Conservation (phyloP, 2,329 filamentous ascomycete genomes). For the Chaetothyriales sp. region DNA sequence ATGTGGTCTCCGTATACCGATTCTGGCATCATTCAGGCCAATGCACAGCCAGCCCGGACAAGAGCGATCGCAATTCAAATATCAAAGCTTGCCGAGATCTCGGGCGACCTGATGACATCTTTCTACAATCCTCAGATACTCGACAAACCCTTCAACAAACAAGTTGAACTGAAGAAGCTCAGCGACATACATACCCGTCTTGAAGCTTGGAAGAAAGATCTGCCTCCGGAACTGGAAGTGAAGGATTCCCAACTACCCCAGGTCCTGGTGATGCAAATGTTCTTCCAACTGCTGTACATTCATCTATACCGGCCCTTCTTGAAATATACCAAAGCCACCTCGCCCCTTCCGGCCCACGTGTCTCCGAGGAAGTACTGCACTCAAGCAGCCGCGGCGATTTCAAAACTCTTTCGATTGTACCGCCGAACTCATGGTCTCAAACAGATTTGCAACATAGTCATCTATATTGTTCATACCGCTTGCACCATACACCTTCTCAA, state of each 20-base stretch:
- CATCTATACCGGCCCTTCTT: constrained; percentile 91
- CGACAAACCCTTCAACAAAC: constrained; percentile 54
- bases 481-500: constrained; percentile 92
- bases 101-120: constrained; percentile 71
- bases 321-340: constrained; percentile 69
- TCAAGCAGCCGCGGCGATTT: constrained; percentile 76
- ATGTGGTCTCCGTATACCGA: constrained; percentile 84
- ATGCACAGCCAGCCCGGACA: constrained; percentile 68
- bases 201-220: constrained; percentile 72
- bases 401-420: constrained; percentile 86
- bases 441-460: constrained; percentile 91
- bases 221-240: constrained; percentile 77
- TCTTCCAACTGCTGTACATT: constrained; percentile 89
- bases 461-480: constrained; percentile 89
- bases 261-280: constrained; percentile 81
- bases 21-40: constrained; percentile 56
- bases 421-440: constrained; percentile 81
- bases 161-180: constrained; percentile 77
- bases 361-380: constrained; percentile 86
- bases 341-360: constrained; percentile 72
- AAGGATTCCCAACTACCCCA: constrained; percentile 81
- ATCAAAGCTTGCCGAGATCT: constrained; percentile 78
- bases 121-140: constrained; percentile 73
- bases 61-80: constrained; percentile 71
- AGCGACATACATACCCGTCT: constrained; percentile 81